Evolutionary conservation across 805 yeast genomes (phyloP).

Genomic region (Teunomyces barrocoloradensis): DNA sequence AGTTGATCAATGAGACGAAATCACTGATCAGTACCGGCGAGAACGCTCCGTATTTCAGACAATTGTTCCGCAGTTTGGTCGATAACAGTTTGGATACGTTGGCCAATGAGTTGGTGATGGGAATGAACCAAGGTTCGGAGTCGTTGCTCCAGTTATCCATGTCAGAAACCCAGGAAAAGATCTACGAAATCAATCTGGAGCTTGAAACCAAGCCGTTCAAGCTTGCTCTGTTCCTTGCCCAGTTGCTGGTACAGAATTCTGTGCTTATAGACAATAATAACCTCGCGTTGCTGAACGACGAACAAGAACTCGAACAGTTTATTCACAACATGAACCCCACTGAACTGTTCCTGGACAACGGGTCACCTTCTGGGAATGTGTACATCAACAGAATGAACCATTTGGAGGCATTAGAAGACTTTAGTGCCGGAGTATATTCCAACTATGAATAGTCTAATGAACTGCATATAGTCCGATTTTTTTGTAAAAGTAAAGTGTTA

Average conservation of each 20-base stretch:
- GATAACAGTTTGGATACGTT: conserved; percentile 34
- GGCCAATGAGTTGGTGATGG: conserved; percentile 27
- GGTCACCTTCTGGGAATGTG: conserved; percentile 34
- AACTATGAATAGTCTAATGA: conserved; percentile 48
- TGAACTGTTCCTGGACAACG: conserved; percentile 15
- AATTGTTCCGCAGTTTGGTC: conserved; percentile 33
- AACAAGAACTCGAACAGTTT: conserved; percentile 21
- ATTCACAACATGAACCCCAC: conserved; percentile 38
- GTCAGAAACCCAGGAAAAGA: conserved; percentile 14
- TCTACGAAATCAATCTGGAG: conserved; percentile 13
- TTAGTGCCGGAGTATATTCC: conserved; percentile 88
- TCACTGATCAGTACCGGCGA: conserved; percentile 34
- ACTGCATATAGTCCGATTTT: background rate
- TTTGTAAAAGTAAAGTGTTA: background rate
- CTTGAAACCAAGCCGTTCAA: conserved; percentile 29
- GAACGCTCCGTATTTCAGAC: conserved; percentile 20
- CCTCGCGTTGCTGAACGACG: background rate
- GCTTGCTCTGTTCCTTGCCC: conserved; percentile 70
- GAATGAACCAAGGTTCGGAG: conserved; percentile 19
- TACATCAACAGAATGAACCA: conserved; percentile 37
- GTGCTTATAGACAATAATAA: conserved; percentile 45
- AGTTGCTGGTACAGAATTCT: conserved; percentile 62
- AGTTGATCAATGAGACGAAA: conserved; percentile 46
- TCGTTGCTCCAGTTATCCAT: conserved; percentile 9
- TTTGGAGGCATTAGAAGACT: conserved; percentile 69